Percentiles rank a stretch among this genome's conserved stretches.
Evolutionary conservation across 768 basidiomycete genomes (phyloP).

Genomic region (Calocera viscosa): DNA sequence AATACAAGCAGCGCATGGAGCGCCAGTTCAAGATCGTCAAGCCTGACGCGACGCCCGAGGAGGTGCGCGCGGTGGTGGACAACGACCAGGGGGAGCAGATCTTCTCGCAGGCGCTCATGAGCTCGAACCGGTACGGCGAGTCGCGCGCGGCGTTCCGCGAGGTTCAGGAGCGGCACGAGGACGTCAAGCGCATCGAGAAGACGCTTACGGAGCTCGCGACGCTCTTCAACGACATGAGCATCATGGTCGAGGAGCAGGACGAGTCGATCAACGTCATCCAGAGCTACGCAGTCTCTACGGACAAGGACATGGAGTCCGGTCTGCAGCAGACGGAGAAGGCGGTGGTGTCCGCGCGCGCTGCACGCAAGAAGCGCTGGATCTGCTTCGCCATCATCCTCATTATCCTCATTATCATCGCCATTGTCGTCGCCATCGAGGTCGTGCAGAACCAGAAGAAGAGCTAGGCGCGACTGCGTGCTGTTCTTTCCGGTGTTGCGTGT

Average conservation of each 20-base stretch:
- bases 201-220: constrained; percentile 83
- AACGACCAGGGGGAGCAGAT: constrained; percentile 58
- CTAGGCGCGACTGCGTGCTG: neutral
- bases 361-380: constrained; percentile 35
- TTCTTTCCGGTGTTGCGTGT: neutral
- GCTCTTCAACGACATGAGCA: constrained; percentile 76
- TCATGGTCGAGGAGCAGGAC: constrained; percentile 68
- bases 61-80: constrained; percentile 59
- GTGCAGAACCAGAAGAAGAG: constrained; percentile 5
- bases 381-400: constrained; percentile 21
- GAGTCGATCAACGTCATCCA: constrained; percentile 56
- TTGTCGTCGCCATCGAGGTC: constrained; percentile 12
- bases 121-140: constrained; percentile 71
- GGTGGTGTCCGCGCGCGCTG: constrained; percentile 31
- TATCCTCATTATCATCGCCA: constrained; percentile 10
- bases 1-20: constrained; percentile 54
- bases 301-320: constrained; percentile 49
- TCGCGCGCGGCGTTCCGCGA: constrained; percentile 72
- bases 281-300: constrained; percentile 46
- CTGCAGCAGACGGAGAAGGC: constrained; percentile 33
- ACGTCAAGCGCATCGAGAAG: constrained; percentile 71
- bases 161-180: constrained; percentile 78
- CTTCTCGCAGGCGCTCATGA: constrained; percentile 64
- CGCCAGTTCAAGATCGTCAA: constrained; percentile 77
- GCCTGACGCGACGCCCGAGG: constrained; percentile 71